Evolutionary conservation across 306 rosid genomes (phyloP).

Genomic region (Dryas octopetala): DNA sequence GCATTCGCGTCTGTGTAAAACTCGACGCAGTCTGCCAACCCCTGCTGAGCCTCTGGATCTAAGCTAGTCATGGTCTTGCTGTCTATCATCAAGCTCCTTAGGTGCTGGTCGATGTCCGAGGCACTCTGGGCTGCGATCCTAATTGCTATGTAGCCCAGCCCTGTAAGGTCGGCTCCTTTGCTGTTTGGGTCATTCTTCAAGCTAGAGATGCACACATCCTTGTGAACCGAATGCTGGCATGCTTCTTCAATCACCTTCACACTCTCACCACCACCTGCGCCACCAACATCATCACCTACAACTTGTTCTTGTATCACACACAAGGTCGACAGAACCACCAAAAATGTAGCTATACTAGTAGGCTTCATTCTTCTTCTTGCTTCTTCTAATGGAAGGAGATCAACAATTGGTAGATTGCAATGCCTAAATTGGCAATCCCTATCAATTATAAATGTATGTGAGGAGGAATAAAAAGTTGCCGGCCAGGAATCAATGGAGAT

Average conservation of each 20-base stretch:
- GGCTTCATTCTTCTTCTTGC: constrained; percentile 31
- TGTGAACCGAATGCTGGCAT: constrained; percentile 18
- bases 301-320: background rate
- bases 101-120: constrained; percentile 30
- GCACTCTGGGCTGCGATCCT: constrained; percentile 34
- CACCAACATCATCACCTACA: too few relatives aligned
- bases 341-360: background rate
- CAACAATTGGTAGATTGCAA: too few relatives aligned
- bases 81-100: constrained; percentile 3
- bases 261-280: background rate
- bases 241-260: constrained; percentile 17
- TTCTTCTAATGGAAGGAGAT: background rate
- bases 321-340: constrained; percentile 19
- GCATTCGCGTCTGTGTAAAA: constrained; percentile 40
- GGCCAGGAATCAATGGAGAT: background rate
- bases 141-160: constrained; percentile 33
- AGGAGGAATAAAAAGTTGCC: background rate
- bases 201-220: constrained; percentile 26
- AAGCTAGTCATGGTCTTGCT: constrained; percentile 1
- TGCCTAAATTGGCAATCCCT: too few relatives aligned
- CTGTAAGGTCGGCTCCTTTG: constrained; percentile 33
- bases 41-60: constrained; percentile 25
- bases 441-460: too few relatives aligned
- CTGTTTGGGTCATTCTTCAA: constrained; percentile 28
- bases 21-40: constrained; percentile 34